Evolutionary conservation across 2,329 filamentous ascomycete genomes (phyloP).

Genomic region (Ophiosphaerella narmari): DNA sequence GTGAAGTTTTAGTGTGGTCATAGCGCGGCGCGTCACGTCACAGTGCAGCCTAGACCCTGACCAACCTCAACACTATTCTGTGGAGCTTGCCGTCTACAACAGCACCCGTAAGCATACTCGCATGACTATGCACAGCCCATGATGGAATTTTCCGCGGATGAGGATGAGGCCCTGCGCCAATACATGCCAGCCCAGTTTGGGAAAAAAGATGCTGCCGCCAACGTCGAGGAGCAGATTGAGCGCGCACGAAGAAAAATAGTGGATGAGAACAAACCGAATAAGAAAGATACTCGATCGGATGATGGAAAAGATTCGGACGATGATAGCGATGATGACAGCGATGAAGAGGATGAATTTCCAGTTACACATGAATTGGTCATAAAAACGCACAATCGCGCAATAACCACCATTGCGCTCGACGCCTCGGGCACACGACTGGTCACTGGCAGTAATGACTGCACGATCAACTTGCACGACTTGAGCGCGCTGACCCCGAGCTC

Average conservation of each 20-base stretch:
- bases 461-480: constrained; percentile 92
- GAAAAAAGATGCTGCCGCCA: constrained; percentile 73
- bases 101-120: constrained; percentile 4
- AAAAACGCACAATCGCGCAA: constrained; percentile 86
- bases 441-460: constrained; percentile 90
- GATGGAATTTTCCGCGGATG: constrained; percentile 40
- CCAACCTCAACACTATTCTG: constrained; percentile 5
- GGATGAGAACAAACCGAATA: constrained; percentile 34
- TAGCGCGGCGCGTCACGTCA: constrained; percentile 10
- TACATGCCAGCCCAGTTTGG: constrained; percentile 86
- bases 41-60: constrained; percentile 8
- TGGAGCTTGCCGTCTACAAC: background rate
- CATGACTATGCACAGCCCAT: constrained; percentile 9
- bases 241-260: constrained; percentile 68
- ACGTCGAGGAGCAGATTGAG: constrained; percentile 81
- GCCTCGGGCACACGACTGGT: constrained; percentile 82
- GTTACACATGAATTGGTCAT: constrained; percentile 91
- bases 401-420: constrained; percentile 85
- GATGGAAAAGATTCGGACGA: constrained; percentile 48
- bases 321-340: constrained; percentile 63
- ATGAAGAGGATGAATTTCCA: constrained; percentile 83
- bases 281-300: constrained; percentile 36
- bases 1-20: background rate
- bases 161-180: constrained; percentile 72
- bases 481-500: constrained; percentile 94